Evolutionary conservation across 2,329 filamentous ascomycete species (phyloP).

Genomic region (Colletotrichum brevisporum): DNA sequence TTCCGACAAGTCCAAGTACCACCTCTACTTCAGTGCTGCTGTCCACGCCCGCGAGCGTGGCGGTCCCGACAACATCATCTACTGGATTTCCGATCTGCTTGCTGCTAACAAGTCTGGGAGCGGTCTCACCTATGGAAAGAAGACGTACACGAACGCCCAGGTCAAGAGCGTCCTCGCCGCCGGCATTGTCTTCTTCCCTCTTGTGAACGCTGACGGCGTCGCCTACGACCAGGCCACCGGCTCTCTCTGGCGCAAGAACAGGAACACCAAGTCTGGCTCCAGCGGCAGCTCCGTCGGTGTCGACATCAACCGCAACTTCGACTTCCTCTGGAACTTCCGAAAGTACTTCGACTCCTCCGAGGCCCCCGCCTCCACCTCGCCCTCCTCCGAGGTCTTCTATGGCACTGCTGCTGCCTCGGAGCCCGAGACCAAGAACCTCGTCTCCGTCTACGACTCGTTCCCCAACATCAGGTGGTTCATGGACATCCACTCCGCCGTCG

Average conservation of each 20-base stretch:
- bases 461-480: conserved; percentile 64
- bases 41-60: conserved; percentile 73
- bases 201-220: conserved; percentile 69
- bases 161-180: conserved; percentile 65
- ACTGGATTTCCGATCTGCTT: conserved; percentile 71
- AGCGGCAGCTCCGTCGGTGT: conserved; percentile 55
- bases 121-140: conserved; percentile 66
- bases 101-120: conserved; percentile 63
- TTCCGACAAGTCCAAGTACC: conserved; percentile 50
- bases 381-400: conserved; percentile 58
- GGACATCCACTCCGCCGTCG: conserved; percentile 64
- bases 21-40: conserved; percentile 66
- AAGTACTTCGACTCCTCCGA: conserved; percentile 58
- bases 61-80: conserved; percentile 68
- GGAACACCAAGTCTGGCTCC: conserved; percentile 51
- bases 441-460: conserved; percentile 62
- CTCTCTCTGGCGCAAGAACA: conserved; percentile 70
- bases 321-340: conserved; percentile 69
- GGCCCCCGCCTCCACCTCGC: conserved; percentile 50
- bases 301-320: conserved; percentile 71
- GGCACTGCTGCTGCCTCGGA: conserved; percentile 63
- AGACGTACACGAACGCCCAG: conserved; percentile 65
- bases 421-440: conserved; percentile 63
- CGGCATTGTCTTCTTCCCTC: conserved; percentile 67
- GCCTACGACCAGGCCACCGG: conserved; percentile 64